These are phyloP conservation scores for Emericellopsis terricola DNA, from an alignment of 495 filamentous ascomycete genomes.

Conservation along the genomic window DNA sequence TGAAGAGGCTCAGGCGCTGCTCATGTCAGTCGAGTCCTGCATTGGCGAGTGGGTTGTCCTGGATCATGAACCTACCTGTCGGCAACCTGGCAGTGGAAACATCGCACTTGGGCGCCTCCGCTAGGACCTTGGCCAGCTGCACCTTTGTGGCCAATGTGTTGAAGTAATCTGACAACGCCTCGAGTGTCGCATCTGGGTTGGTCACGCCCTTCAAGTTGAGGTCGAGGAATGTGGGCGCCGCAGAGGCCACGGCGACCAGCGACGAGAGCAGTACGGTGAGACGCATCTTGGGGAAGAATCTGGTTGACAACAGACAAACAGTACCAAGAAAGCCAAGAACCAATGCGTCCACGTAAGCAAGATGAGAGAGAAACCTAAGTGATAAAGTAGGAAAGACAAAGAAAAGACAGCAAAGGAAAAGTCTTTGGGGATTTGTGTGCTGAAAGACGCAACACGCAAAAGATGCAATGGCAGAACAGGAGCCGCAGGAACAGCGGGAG, in stretches of 20 bases:
- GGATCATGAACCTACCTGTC: constrained; percentile 16
- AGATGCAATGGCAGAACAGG: neutral
- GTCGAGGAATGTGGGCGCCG: constrained; percentile 28
- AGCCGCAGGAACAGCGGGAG: neutral
- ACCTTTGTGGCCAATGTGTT: constrained; percentile 30
- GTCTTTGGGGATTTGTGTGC: constrained; percentile 8
- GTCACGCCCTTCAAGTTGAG: constrained; percentile 12
- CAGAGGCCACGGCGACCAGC: constrained; percentile 25
- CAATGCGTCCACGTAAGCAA: no score
- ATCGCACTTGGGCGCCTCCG: constrained; percentile 28
- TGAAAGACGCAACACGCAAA: neutral
- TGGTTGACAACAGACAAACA: no score
- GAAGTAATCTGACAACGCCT: constrained; percentile 34
- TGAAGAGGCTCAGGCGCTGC: constrained; percentile 32
- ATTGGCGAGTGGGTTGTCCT: constrained; percentile 4
- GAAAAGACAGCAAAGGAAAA: constrained; percentile 17
- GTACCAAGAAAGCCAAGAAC: constrained; percentile 15
- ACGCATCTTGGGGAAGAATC: constrained; percentile 18
- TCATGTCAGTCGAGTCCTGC: neutral
- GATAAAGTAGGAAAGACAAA: constrained; percentile 12
- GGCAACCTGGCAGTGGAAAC: constrained; percentile 28
- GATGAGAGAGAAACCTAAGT: constrained; percentile 7
- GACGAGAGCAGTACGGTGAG: constrained; percentile 23
- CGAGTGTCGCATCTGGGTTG: constrained; percentile 15
- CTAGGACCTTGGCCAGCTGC: constrained; percentile 16